phyloP scores from a whole-genome alignment of 257 asterid genomes.

The Schizonepeta tenuifolia region DNA sequence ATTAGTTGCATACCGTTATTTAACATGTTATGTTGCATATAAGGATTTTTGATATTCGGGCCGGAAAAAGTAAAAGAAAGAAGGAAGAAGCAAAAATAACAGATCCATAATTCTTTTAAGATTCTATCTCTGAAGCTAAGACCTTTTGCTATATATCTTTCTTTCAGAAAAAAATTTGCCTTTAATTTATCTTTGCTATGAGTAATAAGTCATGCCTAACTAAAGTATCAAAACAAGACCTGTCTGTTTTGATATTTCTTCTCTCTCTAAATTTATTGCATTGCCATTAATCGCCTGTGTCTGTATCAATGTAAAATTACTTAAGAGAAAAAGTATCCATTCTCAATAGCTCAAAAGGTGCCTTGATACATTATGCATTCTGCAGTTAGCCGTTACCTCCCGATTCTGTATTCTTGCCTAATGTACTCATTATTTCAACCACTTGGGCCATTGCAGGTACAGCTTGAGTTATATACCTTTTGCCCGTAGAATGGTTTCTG shows the following conservation, averaged over 20 bases:
- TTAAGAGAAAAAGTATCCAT: not conserved
- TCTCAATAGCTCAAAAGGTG: not conserved
- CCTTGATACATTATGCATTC: slow-evolving; percentile 5
- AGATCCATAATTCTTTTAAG: not conserved
- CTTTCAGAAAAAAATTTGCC: too few species aligned
- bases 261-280: not conserved
- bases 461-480: slow-evolving; percentile 93
- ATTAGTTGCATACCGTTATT: not conserved
- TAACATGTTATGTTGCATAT: not conserved
- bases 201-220: too few species aligned
- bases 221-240: too few species aligned
- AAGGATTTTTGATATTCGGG: not conserved
- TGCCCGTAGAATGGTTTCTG: slow-evolving; percentile 88
- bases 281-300: not conserved
- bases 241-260: not conserved
- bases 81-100: not conserved
- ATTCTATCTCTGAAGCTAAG: not conserved
- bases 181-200: too few species aligned
- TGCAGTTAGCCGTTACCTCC: not conserved
- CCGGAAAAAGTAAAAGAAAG: not conserved
- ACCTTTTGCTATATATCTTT: not conserved
- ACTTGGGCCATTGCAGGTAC: slow-evolving; percentile 72
- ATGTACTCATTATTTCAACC: not conserved
- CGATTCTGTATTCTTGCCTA: not conserved
- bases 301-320: not conserved